A percentile compares a stretch with the other conserved stretches of the same genome.
Evolutionary conservation across 2,329 filamentous ascomycete species (phyloP).

Genomic region (Fusarium udum): DNA sequence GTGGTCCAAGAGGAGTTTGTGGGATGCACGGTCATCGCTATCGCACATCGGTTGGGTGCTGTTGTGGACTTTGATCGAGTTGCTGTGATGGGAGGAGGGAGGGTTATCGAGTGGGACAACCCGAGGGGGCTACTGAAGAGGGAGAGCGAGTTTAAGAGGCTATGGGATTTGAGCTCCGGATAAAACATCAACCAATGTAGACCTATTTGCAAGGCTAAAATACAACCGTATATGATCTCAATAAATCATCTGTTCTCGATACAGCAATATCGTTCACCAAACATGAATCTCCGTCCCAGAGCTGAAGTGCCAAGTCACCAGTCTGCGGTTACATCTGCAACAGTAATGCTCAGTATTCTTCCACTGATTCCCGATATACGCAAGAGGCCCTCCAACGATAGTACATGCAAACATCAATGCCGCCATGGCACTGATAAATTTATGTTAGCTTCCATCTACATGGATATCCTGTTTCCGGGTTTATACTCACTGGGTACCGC

Average conservation of each 20-base stretch:
- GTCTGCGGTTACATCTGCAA: conserved; percentile 36
- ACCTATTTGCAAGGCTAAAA: not conserved
- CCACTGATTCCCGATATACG: conserved; percentile 30
- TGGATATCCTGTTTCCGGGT: not conserved
- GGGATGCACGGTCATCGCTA: conserved; percentile 61
- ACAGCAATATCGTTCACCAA: conserved; percentile 1
- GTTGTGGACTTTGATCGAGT: conserved; percentile 19
- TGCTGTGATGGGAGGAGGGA: conserved; percentile 15
- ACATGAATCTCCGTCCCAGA: conserved; percentile 40
- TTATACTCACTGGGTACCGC: conserved; percentile 35
- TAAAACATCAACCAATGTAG: not conserved
- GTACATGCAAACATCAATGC: conserved; percentile 32
- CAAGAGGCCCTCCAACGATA: conserved; percentile 25
- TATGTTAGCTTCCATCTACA: not conserved
- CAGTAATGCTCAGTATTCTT: conserved; percentile 42
- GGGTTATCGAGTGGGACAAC: conserved; percentile 21
- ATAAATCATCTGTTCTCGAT: not conserved
- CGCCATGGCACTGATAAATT: conserved; percentile 30
- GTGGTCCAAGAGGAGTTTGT: conserved; percentile 47
- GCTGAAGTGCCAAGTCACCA: conserved; percentile 37
- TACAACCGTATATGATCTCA: not conserved
- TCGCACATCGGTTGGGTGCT: conserved; percentile 47
- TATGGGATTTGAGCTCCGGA: conserved; percentile 17
- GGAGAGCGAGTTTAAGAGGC: conserved; percentile 23
- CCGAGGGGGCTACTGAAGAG: conserved; percentile 8